These are phyloP conservation scores for Solanum sitiens DNA, from an alignment of 257 asterid genomes.

Conservation along the genomic window DNA sequence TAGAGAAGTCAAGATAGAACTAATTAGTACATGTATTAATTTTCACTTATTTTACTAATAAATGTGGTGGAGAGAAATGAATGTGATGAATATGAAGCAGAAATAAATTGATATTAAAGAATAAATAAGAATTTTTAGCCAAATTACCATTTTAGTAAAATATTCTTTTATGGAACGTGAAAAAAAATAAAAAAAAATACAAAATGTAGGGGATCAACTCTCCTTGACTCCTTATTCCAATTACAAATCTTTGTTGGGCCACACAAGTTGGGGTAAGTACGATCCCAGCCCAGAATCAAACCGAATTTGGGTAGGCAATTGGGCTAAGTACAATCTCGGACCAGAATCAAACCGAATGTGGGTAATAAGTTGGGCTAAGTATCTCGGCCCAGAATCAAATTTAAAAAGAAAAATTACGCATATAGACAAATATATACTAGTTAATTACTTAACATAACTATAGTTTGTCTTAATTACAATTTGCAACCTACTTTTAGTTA, in stretches of 20 bases:
- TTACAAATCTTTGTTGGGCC: neutral
- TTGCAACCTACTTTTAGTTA: too few relatives aligned
- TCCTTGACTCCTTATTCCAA: too few relatives aligned
- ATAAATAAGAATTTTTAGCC: too few relatives aligned
- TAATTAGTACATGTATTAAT: neutral
- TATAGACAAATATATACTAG: too few relatives aligned
- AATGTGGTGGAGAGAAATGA: neutral
- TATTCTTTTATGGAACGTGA: neutral
- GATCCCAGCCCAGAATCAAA: neutral
- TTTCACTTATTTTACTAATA: neutral
- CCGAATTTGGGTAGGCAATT: neutral
- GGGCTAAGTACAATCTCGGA: neutral
- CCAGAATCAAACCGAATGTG: neutral
- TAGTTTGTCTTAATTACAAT: too few relatives aligned
- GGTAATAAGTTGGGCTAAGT: too few relatives aligned
- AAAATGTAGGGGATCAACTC: too few relatives aligned
- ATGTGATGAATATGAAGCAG: neutral
- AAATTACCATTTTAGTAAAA: too few relatives aligned
- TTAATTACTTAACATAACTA: too few relatives aligned
- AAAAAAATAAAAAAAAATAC: too few relatives aligned
- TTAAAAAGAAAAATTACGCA: too few relatives aligned
- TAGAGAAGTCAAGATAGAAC: neutral
- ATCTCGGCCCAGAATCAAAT: too few relatives aligned
- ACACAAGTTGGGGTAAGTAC: neutral
- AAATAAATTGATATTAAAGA: neutral